Base-by-base conservation (phyloP, 192 early-diverging fungal genomes). In the Dissophora ornata region DNA sequence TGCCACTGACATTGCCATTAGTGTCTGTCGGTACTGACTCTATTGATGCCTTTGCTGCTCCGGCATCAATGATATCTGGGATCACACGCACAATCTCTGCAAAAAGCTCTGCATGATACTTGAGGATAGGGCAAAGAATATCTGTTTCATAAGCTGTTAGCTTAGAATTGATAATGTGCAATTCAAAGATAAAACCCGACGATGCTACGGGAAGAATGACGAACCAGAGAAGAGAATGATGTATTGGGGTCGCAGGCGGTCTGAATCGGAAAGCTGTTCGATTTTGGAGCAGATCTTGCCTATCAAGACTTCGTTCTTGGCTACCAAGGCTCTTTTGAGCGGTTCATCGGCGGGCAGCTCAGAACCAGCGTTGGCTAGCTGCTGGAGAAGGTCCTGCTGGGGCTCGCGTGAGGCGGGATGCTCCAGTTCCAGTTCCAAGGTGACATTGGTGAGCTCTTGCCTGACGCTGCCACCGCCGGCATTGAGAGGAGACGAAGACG, bases 61-160 rank as follows among this genome's bases (percentile, higher is more conserved):
- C 41, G 4, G 41, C 11, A 10, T 19, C 48, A 41, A 59, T 40
- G 3, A 59, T 28, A 5, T 16, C 24, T 36, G 70, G 70, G 10
- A 74, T n/a, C 3, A 65, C 62, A 7, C 61, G 56, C 12, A 59
- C 22, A 22, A 74, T 57, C 22, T 74, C 70, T 2, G 70, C 58
- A 21, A 74, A 26, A 8, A 74, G 56, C 42, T 74, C 61, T 12
- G 70, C 38, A 40, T 74, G 70, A 29, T 65, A 65, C 19, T 59
- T 74, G 1, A 74, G 56, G 21, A 74, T 65, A 0, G 70, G 70
- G 7, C 62, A 74, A 15, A 74, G 28, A 15, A 12, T 64, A 28
- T 74, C 70, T 74, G n/a, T n/a, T n/a, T n/a, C n/a, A n/a, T n/a
- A n/a, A n/a, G n/a, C n/a, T n/a, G n/a, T n/a, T n/a, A n/a, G n/a